Conservation (phyloP, 495 filamentous ascomycete species). For the Penicillium macrosclerotiorum region DNA sequence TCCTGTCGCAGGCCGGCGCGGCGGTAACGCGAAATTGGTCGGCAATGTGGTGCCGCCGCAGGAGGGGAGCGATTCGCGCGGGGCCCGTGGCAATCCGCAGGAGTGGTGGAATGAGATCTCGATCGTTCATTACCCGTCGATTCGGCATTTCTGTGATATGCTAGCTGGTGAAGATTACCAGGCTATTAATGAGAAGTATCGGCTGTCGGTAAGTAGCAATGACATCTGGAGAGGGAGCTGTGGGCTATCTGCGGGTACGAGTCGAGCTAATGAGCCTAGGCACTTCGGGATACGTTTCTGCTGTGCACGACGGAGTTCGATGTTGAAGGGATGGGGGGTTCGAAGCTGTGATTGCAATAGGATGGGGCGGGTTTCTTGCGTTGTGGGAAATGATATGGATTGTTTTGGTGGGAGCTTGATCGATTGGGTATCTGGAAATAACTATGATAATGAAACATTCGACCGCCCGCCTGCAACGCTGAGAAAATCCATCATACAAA, state of each 20-base stretch:
- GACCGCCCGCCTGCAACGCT: constrained; percentile 4
- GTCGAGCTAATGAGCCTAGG: constrained; percentile 17
- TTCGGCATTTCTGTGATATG: constrained; percentile 65
- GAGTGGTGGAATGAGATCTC: constrained; percentile 59
- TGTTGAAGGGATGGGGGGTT: constrained; percentile 23
- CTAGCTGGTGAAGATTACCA: constrained; percentile 62
- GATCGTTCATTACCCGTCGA: constrained; percentile 64
- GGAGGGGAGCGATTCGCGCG: constrained; percentile 23
- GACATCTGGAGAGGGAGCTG: too few species aligned
- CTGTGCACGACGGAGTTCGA: constrained; percentile 60
- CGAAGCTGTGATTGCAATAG: constrained; percentile 31
- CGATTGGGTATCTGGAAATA: constrained; percentile 23
- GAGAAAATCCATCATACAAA: neutral
- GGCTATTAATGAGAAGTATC: constrained; percentile 54
- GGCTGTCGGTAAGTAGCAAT: constrained; percentile 42
- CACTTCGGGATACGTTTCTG: constrained; percentile 62
- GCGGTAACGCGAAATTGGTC: constrained; percentile 61
- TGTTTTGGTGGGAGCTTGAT: too few species aligned
- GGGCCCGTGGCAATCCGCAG: constrained; percentile 21
- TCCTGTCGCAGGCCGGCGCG: constrained; percentile 50
- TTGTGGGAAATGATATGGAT: neutral
- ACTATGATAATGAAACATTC: constrained; percentile 3
- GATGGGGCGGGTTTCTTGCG: too few species aligned
- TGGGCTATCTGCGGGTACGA: neutral
- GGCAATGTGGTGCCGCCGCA: constrained; percentile 50